Evolutionary conservation across 2,329 filamentous ascomycete genomes (phyloP).

Genomic region (Diaporthe citri): DNA sequence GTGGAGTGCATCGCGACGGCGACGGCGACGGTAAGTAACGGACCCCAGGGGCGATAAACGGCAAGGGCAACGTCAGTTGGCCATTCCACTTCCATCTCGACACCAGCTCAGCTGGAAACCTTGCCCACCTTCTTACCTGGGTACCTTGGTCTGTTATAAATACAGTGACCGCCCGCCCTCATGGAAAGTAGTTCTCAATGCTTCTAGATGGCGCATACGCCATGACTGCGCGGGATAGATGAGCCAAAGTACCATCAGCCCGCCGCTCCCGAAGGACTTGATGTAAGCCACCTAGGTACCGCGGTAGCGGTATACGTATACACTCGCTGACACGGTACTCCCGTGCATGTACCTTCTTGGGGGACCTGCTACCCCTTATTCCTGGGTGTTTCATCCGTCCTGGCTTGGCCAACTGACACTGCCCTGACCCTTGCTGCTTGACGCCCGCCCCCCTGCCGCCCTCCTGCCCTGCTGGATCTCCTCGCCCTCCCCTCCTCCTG

Average conservation of each 20-base stretch:
- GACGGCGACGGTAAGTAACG: not conserved
- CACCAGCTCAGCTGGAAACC: not conserved
- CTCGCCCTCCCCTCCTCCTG: slow-evolving; percentile 28
- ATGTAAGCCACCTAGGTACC: not conserved
- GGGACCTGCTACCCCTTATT: slow-evolving; percentile 29
- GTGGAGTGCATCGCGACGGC: not conserved
- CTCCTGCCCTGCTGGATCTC: slow-evolving; percentile 3
- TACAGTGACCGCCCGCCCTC: not conserved
- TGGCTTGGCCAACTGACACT: slow-evolving; percentile 33
- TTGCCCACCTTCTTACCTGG: not conserved
- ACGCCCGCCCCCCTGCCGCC: slow-evolving; percentile 7
- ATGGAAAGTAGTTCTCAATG: slow-evolving; percentile 19
- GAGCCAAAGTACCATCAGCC: not conserved
- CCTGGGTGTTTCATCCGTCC: slow-evolving; percentile 36
- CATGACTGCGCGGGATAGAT: slow-evolving; percentile 25
- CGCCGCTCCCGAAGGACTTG: not conserved
- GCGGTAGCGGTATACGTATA: not conserved
- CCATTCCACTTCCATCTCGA: not conserved
- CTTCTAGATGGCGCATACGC: slow-evolving; percentile 29
- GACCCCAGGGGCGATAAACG: too few relatives aligned
- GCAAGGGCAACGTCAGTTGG: not conserved
- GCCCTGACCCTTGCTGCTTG: slow-evolving; percentile 33
- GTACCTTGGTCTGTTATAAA: not conserved
- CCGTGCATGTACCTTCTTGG: not conserved
- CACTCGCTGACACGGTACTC: not conserved